Conservation (phyloP, 371 early-diverging fungal genomes). For the Zychaea mexicana region DNA sequence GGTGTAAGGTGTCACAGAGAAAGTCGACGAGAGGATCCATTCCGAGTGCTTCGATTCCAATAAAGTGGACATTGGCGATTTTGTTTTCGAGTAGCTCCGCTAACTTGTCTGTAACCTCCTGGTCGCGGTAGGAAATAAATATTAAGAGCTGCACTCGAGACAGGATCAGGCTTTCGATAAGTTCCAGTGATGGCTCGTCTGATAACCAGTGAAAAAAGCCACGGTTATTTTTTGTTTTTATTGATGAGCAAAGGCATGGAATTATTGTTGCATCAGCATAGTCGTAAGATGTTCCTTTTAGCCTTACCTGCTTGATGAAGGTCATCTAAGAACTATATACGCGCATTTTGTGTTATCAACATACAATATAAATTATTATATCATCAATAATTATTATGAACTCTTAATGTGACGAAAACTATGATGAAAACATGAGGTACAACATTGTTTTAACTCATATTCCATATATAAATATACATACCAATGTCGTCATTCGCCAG, state of each 20-base stretch:
- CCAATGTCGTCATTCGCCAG: conserved; percentile 51
- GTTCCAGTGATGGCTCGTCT: conserved; percentile 47
- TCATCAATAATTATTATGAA: not conserved
- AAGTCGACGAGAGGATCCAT: conserved; percentile 39
- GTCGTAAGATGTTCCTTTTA: not conserved
- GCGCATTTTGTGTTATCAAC: not conserved
- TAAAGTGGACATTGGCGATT: conserved; percentile 26
- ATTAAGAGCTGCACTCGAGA: conserved; percentile 34
- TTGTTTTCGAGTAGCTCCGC: conserved; percentile 26
- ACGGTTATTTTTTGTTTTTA: too few species aligned
- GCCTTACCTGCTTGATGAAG: conserved; percentile 41
- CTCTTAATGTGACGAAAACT: not conserved
- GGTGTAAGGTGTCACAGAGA: conserved; percentile 40
- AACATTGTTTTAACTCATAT: not conserved
- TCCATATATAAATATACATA: conserved; percentile 12
- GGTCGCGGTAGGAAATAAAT: conserved; percentile 40
- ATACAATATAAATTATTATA: not conserved
- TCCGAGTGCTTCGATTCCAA: conserved; percentile 32
- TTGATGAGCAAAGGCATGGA: too few species aligned
- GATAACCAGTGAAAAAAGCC: too few species aligned
- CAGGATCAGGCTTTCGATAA: conserved; percentile 34
- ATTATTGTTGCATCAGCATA: too few species aligned
- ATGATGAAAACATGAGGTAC: too few species aligned
- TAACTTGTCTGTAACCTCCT: conserved; percentile 25
- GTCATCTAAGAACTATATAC: conserved; percentile 43